Evolutionary conservation across 1,139 yeast genomes (phyloP).

Genomic region (Wickerhamomyces sp.): DNA sequence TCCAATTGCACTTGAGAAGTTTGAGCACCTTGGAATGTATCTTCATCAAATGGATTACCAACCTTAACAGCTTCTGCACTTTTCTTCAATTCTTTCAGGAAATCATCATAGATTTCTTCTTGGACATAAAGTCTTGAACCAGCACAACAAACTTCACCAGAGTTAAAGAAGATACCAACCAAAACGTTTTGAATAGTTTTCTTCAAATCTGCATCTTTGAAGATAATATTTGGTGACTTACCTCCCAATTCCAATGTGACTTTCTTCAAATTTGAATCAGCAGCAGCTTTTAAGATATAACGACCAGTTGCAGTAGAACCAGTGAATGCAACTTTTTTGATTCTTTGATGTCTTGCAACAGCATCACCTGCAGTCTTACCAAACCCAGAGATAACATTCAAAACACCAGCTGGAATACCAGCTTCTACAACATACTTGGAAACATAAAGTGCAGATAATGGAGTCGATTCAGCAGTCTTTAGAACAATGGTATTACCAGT

Average conservation of each 20-base stretch:
- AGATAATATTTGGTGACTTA: slow-evolving; percentile 57
- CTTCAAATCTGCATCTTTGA: slow-evolving; percentile 49
- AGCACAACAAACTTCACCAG: slow-evolving; percentile 67
- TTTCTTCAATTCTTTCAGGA: slow-evolving; percentile 40
- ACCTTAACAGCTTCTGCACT: slow-evolving; percentile 43
- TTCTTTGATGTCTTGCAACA: slow-evolving; percentile 43
- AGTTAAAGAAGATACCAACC: slow-evolving; percentile 46
- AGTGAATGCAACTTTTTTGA: slow-evolving; percentile 56
- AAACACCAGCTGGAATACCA: slow-evolving; percentile 55
- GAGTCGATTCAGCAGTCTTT: slow-evolving; percentile 59
- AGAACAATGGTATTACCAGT: slow-evolving; percentile 57
- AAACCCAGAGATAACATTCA: slow-evolving; percentile 52
- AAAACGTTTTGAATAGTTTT: slow-evolving; percentile 41
- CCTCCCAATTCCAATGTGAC: slow-evolving; percentile 62
- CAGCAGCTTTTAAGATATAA: slow-evolving; percentile 48
- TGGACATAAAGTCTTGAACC: slow-evolving; percentile 60
- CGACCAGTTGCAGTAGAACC: slow-evolving; percentile 62
- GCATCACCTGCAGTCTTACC: slow-evolving; percentile 59
- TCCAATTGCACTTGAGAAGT: slow-evolving; percentile 50
- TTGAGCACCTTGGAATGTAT: slow-evolving; percentile 59
- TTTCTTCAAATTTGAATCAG: slow-evolving; percentile 47
- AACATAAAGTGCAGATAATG: slow-evolving; percentile 52
- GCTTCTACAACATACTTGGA: slow-evolving; percentile 46
- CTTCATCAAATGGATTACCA: slow-evolving; percentile 58
- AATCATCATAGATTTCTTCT: slow-evolving; percentile 49